Evolutionary conservation across 257 asterid species (phyloP), one percentile per base, ranked within the genome.

Genomic region (Asclepias syriaca): DNA sequence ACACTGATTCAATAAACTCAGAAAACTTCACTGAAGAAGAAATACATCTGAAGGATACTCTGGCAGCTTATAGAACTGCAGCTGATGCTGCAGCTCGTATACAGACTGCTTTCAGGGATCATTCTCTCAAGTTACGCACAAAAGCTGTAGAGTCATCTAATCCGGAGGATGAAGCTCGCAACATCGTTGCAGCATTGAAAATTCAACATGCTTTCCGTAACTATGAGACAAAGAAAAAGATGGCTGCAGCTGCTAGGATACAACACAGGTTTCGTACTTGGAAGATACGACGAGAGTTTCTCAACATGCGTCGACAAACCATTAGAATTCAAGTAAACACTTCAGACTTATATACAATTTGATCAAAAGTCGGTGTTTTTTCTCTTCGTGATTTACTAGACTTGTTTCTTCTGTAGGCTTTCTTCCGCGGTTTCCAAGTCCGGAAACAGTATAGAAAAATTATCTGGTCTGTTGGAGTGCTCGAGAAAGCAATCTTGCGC

Each of bases 1-100:
- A 85, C 8, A 75, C 74, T 61, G 92, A 89, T 45, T 37, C 75
- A 21, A 69, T 78, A 40, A 74, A 73, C 69, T 19, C 82, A 15
- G 96, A 72, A 65, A 83, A 85, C 83, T 82, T 82, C 83, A 82
- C 75, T 0, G 96, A 88, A 73, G 99, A 92, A 19, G 97, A 95
- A 80, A 46, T 74, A 74, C 77, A 74, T 76, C 83, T 95, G 75
- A 95, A 88, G 79, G 99, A 95, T 76, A 81, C 95, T 65, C 87
- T 95, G 59, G 80, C 97, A 49, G 99, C 99, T 76, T 92, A 92
- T 79, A 82, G 97, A 24, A 95, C 97, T 19, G 99, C 98, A 64
- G 98, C 99, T 49, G 98, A 88, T 85, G 99, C 98, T 46, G 99
- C 99, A 63, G 90, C 99, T 37, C 98, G 96, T 46, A 95, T 95